Percentiles rank a stretch among this genome's conserved stretches.
Evolutionary conservation across 2,329 filamentous ascomycete genomes (phyloP).

Genomic region (Fusarium buxicola): DNA sequence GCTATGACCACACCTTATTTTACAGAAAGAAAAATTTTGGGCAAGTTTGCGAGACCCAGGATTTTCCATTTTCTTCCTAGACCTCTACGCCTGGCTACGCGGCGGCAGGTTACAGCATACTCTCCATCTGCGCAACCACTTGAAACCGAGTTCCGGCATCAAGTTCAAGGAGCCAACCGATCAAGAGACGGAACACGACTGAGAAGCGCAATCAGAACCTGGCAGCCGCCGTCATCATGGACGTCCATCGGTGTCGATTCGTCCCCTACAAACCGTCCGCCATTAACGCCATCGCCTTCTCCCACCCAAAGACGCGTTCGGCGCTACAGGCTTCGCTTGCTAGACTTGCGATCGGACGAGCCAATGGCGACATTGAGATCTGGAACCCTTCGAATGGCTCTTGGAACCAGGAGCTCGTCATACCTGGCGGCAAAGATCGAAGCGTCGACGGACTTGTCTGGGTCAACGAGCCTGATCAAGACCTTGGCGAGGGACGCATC

Average conservation of each 20-base stretch:
- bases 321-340: conserved; percentile 64
- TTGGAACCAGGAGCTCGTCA: conserved; percentile 91
- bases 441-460: conserved; percentile 92
- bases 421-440: conserved; percentile 84
- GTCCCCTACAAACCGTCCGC: conserved; percentile 90
- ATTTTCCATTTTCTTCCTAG: conserved; percentile 49
- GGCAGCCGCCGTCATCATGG: conserved; percentile 67
- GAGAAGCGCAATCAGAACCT: conserved; percentile 12
- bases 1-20: conserved; percentile 52
- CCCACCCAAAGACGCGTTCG: conserved; percentile 71
- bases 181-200: conserved; percentile 12
- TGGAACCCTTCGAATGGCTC: conserved; percentile 88
- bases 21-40: conserved; percentile 50
- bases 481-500: conserved; percentile 70
- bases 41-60: conserved; percentile 44
- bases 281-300: conserved; percentile 96
- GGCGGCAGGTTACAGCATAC: conserved; percentile 36
- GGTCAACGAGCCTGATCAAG: conserved; percentile 86
- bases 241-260: conserved; percentile 97
- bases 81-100: conserved; percentile 44
- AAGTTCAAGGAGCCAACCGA: conserved; percentile 1
- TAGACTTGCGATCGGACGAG: conserved; percentile 88
- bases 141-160: not conserved
- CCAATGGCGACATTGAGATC: conserved; percentile 96
- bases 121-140: conserved; percentile 15